Conservation (phyloP, 192 early-diverging fungal species). For the Podila epigama region DNA sequence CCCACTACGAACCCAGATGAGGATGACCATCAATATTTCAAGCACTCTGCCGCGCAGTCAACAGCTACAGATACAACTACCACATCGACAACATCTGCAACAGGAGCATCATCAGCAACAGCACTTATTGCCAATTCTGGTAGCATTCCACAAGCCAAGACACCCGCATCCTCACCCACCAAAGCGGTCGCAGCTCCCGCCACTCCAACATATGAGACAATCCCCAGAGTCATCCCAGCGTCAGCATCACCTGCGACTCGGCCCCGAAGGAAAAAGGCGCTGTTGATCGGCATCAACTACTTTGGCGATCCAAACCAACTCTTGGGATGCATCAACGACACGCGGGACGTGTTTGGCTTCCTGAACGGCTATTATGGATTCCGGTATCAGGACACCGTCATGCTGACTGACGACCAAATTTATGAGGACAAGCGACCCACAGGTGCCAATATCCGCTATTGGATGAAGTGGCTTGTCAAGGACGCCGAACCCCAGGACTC, state of each 20-base stretch:
- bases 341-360: constrained; percentile 62
- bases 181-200: not conserved
- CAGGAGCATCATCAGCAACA: not conserved
- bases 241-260: constrained; percentile 6
- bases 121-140: too few relatives aligned
- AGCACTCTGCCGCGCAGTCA: not conserved
- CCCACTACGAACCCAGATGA: constrained; percentile 9
- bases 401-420: constrained; percentile 76
- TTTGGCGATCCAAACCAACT: constrained; percentile 53
- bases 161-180: not conserved
- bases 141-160: not conserved
- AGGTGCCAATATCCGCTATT: constrained; percentile 62
- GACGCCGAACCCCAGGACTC: constrained; percentile 74
- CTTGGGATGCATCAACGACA: constrained; percentile 46
- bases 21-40: constrained; percentile 4
- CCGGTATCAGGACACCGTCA: constrained; percentile 60
- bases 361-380: constrained; percentile 65
- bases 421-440: constrained; percentile 56
- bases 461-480: constrained; percentile 73
- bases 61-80: not conserved
- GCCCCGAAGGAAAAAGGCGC: constrained; percentile 51
- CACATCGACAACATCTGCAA: not conserved
- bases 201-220: not conserved
- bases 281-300: constrained; percentile 72
- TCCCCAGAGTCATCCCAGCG: constrained; percentile 6